Evolutionary conservation across 108 stramenopile genomes (phyloP), one percentile per base, ranked within the genome.

Genomic region (Poteriospumella lacustris): DNA sequence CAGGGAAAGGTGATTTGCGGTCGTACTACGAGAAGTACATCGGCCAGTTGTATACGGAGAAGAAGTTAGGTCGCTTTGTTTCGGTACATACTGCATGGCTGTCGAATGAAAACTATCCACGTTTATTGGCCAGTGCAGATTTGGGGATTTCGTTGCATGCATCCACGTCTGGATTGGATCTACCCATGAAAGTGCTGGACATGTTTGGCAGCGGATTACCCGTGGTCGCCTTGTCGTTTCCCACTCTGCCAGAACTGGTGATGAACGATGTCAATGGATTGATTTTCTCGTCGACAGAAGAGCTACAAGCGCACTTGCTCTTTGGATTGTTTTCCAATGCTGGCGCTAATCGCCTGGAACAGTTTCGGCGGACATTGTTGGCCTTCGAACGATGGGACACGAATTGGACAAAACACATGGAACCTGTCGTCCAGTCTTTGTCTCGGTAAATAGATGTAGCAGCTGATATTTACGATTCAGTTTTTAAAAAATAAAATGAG

Each of bases 131-230:
- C 28, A 60, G 75, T 28, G 83, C 85, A 0, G 87, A 88, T 42
- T 58, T 88, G 39, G 99, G 97, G 47, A 79, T 99, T 44, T 96
- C 91, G 31, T 89, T 99, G 34, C 97, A 99, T 81, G 94, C 94
- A 9, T 95, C 94, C 2, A 98, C 96, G 9, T 91, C 19, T 43
- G 98, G 97, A 0, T 78, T 98, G 2, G 99, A 99, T 83, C 82
- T 98, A 33, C 99, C 99, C 26, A 99, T 99, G 96, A 99, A 99
- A 79, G 93, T 99, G 34, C 80, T 95, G 58, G 99, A 99, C 86
- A 89, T 94, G 88, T 97, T 93, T 84, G 99, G 99, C 3, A 91
- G 93, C 69, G 88, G 88, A 34, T 87, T 96, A 3, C 98, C 99
- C 2, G 99, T 98, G 0, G 92, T 91, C 75, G 97, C 96, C 0